Evolutionary conservation across 2,329 filamentous ascomycete genomes (phyloP).

Genomic region (Cercospora berteroae): DNA sequence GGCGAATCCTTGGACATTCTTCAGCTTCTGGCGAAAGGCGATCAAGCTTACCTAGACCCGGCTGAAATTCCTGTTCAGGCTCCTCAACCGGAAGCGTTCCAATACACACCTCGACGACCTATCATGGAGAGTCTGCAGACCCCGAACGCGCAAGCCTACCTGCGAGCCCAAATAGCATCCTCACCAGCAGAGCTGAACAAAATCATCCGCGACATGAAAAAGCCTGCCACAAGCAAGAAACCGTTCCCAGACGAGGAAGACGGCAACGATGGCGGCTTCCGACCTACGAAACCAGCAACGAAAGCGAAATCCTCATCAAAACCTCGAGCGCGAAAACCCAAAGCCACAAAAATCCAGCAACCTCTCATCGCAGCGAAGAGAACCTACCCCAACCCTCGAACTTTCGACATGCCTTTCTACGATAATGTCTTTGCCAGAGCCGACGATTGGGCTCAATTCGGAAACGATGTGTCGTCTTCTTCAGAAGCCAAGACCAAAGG

Average conservation of each 20-base stretch:
- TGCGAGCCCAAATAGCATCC: constrained; percentile 79
- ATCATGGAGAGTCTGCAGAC: constrained; percentile 69
- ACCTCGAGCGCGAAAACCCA: constrained; percentile 3
- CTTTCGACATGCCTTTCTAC: constrained; percentile 5
- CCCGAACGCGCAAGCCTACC: constrained; percentile 50
- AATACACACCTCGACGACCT: constrained; percentile 68
- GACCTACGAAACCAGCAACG: not conserved
- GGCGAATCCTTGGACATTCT: constrained; percentile 85
- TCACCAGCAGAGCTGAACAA: constrained; percentile 67
- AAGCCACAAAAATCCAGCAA: not conserved
- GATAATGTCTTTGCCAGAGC: not conserved
- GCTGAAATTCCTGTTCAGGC: constrained; percentile 56
- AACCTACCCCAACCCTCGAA: not conserved
- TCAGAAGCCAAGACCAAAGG: not conserved
- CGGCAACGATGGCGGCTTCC: constrained; percentile 1
- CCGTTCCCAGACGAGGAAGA: constrained; percentile 8
- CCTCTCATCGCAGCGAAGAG: constrained; percentile 11
- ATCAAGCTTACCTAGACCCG: constrained; percentile 67
- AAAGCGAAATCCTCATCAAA: constrained; percentile 10
- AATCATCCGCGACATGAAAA: constrained; percentile 24
- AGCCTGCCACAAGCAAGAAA: constrained; percentile 3
- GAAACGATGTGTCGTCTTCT: constrained; percentile 5
- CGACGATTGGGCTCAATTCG: constrained; percentile 3
- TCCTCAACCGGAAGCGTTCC: constrained; percentile 61
- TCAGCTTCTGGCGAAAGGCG: constrained; percentile 71